Conservation (phyloP, 768 basidiomycete genomes). For the Lactarius vividus region DNA sequence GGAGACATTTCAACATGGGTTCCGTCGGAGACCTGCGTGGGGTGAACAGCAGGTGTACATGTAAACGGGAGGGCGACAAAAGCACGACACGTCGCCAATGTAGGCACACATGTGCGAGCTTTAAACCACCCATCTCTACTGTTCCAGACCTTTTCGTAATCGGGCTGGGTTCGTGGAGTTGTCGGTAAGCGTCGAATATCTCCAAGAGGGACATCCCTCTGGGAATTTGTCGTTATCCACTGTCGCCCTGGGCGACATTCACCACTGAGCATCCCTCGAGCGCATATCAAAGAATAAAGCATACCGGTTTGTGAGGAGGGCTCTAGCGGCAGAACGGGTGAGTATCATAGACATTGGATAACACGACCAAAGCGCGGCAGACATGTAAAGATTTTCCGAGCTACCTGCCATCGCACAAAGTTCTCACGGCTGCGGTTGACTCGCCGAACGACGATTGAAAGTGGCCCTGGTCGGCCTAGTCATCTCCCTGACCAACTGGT, state of each 20-base stretch:
- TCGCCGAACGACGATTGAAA: too few species aligned
- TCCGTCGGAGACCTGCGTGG: neutral
- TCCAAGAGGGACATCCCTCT: constrained; percentile 5
- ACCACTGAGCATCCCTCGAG: neutral
- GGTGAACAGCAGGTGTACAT: neutral
- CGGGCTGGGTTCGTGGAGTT: neutral
- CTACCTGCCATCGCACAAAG: too few species aligned
- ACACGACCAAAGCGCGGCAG: too few species aligned
- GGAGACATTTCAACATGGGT: neutral
- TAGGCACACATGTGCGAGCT: constrained; percentile 10
- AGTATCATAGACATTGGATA: too few species aligned
- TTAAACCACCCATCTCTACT: neutral
- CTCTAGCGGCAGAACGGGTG: neutral
- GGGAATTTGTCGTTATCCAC: neutral
- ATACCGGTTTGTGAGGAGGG: neutral
- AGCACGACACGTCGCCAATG: constrained; percentile 8
- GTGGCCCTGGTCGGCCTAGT: too few species aligned
- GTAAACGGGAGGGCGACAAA: constrained; percentile 1
- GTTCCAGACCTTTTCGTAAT: neutral
- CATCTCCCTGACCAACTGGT: too few species aligned
- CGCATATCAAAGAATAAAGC: neutral
- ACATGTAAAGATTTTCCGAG: too few species aligned
- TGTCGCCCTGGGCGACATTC: neutral
- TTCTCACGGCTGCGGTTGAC: too few species aligned
- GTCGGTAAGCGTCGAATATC: constrained; percentile 8